These are phyloP conservation scores for Earliella scabrosa DNA, from an alignment of 1,284 basidiomycete genomes.

Conservation along the genomic window DNA sequence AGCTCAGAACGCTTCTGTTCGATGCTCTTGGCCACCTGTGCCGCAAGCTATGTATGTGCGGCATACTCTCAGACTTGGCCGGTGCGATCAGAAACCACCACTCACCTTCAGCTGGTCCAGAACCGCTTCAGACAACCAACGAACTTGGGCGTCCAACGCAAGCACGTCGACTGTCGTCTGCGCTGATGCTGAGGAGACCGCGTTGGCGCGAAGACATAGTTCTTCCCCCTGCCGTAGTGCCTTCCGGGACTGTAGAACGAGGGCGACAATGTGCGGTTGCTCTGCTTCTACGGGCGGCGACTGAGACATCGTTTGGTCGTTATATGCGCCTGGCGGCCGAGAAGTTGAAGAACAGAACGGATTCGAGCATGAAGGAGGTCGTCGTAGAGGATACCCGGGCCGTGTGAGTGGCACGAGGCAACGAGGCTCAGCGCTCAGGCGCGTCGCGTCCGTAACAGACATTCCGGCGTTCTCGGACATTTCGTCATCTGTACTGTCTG, in stretches of 20 bases:
- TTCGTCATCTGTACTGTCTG: too few species aligned
- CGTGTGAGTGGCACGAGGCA: too few species aligned
- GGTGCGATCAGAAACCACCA: background rate
- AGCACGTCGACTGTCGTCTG: slow-evolving; percentile 69
- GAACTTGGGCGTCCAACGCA: slow-evolving; percentile 75
- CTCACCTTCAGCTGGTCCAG: slow-evolving; percentile 74
- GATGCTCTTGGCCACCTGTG: slow-evolving; percentile 70
- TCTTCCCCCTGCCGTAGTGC: slow-evolving; percentile 77
- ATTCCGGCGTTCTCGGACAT: too few species aligned
- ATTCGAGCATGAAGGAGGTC: background rate
- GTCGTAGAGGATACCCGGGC: too few species aligned
- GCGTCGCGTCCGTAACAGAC: too few species aligned
- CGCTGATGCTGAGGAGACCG: slow-evolving; percentile 62
- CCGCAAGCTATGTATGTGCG: slow-evolving; percentile 57
- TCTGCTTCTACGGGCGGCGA: slow-evolving; percentile 17
- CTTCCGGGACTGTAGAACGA: slow-evolving; percentile 79
- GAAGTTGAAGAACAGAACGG: too few species aligned
- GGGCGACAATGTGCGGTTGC: slow-evolving; percentile 60
- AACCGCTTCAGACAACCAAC: slow-evolving; percentile 74
- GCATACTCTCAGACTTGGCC: too few species aligned
- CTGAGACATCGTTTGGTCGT: background rate
- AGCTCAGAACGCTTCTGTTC: slow-evolving; percentile 68
- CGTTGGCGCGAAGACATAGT: slow-evolving; percentile 67
- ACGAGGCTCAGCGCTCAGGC: too few species aligned
- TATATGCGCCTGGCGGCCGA: too few species aligned